Evolutionary conservation across 2,329 filamentous ascomycete species (phyloP).

Genomic region (Calcarisporium arbuscula): DNA sequence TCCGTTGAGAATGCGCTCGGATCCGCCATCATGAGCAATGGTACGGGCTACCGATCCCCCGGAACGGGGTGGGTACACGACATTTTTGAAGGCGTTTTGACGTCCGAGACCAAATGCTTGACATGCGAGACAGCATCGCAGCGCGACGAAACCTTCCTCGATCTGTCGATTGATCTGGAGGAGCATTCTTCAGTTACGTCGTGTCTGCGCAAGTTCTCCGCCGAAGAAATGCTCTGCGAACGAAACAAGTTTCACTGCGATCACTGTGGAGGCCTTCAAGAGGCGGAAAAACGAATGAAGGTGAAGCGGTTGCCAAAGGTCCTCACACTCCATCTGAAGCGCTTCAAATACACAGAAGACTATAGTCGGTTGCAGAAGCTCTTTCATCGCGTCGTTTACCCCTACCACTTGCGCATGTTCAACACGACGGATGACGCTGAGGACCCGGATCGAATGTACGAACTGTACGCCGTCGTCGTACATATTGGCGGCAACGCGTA

Average conservation of each 20-base stretch:
- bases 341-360: constrained; percentile 98
- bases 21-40: constrained; percentile 27
- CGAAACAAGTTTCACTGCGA: constrained; percentile 99
- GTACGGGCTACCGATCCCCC: constrained; percentile 45
- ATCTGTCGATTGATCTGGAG: constrained; percentile 91
- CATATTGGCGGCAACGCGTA: constrained; percentile 96
- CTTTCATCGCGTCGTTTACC: constrained; percentile 94
- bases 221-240: constrained; percentile 97
- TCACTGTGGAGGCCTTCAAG: constrained; percentile 90
- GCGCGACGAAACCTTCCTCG: constrained; percentile 90
- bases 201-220: constrained; percentile 90
- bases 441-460: constrained; percentile 88
- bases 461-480: constrained; percentile 93
- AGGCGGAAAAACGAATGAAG: constrained; percentile 99
- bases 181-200: constrained; percentile 95
- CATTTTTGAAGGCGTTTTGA: constrained; percentile 89
- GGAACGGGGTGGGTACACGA: constrained; percentile 90
- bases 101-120: constrained; percentile 92
- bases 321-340: constrained; percentile 85
- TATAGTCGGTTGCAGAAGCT: constrained; percentile 89
- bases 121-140: constrained; percentile 96
- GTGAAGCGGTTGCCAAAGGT: constrained; percentile 92
- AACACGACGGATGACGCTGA: constrained; percentile 95
- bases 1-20: constrained; percentile 39
- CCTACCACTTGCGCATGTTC: constrained; percentile 92